Evolutionary conservation across 2,329 filamentous ascomycete genomes (phyloP).

Genomic region (Rhynchosporium agropyri): DNA sequence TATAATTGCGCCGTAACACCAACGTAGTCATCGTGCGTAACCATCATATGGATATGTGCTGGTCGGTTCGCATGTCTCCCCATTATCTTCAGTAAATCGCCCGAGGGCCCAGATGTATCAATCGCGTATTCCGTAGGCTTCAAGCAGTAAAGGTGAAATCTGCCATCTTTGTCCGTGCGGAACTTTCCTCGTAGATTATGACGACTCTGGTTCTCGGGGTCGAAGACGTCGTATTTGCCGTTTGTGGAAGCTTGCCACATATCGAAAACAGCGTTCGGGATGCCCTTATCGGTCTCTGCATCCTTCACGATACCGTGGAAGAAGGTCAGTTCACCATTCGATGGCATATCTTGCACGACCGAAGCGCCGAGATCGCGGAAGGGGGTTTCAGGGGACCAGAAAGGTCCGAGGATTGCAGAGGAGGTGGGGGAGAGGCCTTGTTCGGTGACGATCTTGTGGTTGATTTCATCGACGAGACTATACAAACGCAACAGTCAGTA

Average conservation of each 20-base stretch:
- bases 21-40: slow-evolving; percentile 62
- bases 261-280: slow-evolving; percentile 57
- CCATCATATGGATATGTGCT: slow-evolving; percentile 61
- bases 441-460: slow-evolving; percentile 34
- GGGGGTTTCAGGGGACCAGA: slow-evolving; percentile 77
- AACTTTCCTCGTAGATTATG: slow-evolving; percentile 65
- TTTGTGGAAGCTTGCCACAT: slow-evolving; percentile 68
- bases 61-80: slow-evolving; percentile 60
- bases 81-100: slow-evolving; percentile 54
- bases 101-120: slow-evolving; percentile 55
- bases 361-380: slow-evolving; percentile 68
- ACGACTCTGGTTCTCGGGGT: slow-evolving; percentile 59
- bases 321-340: slow-evolving; percentile 56
- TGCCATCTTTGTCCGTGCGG: slow-evolving; percentile 57
- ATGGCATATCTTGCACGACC: slow-evolving; percentile 56
- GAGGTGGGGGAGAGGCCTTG: slow-evolving; percentile 42
- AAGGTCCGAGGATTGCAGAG: slow-evolving; percentile 81
- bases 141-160: slow-evolving; percentile 55
- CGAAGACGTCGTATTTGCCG: slow-evolving; percentile 61
- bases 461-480: slow-evolving; percentile 62
- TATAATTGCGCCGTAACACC: slow-evolving; percentile 78
- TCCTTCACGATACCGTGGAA: slow-evolving; percentile 62
- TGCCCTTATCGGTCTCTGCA: slow-evolving; percentile 31
- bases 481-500: slow-evolving; percentile 15
- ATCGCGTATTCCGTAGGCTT: slow-evolving; percentile 48